Conservation (phyloP, 2,329 filamentous ascomycete species). For the Fusarium musae region DNA sequence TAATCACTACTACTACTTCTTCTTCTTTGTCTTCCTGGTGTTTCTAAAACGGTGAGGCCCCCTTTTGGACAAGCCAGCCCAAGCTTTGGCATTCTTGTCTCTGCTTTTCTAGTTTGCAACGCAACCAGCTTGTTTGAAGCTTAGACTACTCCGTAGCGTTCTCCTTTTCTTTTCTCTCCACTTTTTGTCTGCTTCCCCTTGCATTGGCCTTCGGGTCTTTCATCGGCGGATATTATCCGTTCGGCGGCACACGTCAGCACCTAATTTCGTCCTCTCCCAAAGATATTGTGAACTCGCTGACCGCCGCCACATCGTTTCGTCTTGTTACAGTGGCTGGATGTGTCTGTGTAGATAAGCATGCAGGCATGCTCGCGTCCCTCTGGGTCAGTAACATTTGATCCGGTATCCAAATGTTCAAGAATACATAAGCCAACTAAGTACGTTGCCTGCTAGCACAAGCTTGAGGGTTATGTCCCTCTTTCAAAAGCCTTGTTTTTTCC, state of each 20-base stretch:
- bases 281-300: neutral
- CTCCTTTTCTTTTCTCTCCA: conserved; percentile 24
- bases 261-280: conserved; percentile 34
- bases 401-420: neutral
- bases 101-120: neutral
- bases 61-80: neutral
- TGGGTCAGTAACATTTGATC: neutral
- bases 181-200: conserved; percentile 19
- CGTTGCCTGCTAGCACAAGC: neutral
- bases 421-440: neutral
- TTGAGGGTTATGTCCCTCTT: neutral
- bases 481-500: neutral
- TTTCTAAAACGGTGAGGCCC: conserved; percentile 6
- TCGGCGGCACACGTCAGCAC: conserved; percentile 39
- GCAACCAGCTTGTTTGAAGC: neutral
- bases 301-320: conserved; percentile 17
- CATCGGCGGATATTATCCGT: conserved; percentile 3
- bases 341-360: conserved; percentile 11
- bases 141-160: neutral
- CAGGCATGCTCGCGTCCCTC: conserved; percentile 1
- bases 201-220: conserved; percentile 4
- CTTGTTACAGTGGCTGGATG: neutral
- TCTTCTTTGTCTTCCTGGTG: neutral
- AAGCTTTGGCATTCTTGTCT: neutral
- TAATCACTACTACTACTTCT: too few species aligned